A percentile compares a stretch with the other conserved stretches of the same genome.
Evolutionary conservation across 176 grass and related monocot genomes (phyloP).

Genomic region (Juncus effusus): DNA sequence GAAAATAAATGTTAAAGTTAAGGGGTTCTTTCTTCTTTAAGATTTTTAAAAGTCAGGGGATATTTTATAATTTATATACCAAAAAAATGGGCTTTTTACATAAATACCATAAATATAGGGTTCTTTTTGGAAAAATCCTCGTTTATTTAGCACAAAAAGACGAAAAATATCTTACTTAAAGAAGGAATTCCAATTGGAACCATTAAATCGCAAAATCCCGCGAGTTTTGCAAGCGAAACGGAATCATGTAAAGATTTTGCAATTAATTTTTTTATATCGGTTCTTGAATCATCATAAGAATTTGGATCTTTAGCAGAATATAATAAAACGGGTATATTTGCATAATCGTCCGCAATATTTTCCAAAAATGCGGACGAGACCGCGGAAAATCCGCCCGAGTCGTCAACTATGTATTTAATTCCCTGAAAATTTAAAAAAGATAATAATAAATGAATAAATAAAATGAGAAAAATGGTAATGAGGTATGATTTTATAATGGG

Average conservation of each 20-base stretch:
- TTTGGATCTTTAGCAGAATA: slow-evolving; percentile 63
- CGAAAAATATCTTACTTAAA: slow-evolving; percentile 52
- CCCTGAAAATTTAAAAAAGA: slow-evolving; percentile 47
- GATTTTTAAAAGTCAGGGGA: too few species aligned
- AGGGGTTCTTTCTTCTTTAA: too few species aligned
- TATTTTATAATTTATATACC: too few species aligned
- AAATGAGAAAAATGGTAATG: too few species aligned
- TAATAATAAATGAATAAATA: neutral
- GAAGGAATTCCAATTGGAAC: slow-evolving; percentile 75
- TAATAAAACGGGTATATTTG: slow-evolving; percentile 74
- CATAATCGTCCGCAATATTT: slow-evolving; percentile 85
- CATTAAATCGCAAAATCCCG: slow-evolving; percentile 68
- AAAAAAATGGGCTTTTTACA: too few species aligned
- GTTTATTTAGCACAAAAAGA: too few species aligned
- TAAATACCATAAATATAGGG: too few species aligned
- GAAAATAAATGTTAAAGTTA: too few species aligned
- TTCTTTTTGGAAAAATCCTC: too few species aligned
- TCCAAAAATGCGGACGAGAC: slow-evolving; percentile 68
- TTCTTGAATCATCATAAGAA: slow-evolving; percentile 39
- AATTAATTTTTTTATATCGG: slow-evolving; percentile 47
- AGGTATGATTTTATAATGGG: too few species aligned
- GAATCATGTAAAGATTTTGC: slow-evolving; percentile 71
- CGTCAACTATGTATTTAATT: slow-evolving; percentile 63
- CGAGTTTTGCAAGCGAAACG: slow-evolving; percentile 80
- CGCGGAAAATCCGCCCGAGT: slow-evolving; percentile 60